Percentiles rank a stretch among this genome's conserved stretches.
Evolutionary conservation across 1,284 basidiomycete genomes (phyloP).

Genomic region (Peniophora sp.): DNA sequence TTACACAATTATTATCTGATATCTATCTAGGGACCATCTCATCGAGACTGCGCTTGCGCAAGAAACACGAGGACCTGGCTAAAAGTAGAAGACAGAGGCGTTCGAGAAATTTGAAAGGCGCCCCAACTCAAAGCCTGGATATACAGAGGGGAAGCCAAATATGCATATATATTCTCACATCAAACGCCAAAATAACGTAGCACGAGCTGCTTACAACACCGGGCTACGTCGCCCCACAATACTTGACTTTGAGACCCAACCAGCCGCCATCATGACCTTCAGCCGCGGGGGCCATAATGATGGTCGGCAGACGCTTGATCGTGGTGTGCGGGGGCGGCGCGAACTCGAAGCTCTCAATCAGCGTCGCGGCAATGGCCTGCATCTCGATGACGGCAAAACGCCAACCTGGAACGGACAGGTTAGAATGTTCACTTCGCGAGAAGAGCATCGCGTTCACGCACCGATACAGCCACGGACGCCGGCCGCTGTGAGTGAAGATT

Average conservation of each 20-base stretch:
- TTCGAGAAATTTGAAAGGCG: too few relatives aligned
- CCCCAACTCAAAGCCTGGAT: too few relatives aligned
- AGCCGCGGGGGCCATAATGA: constrained; percentile 9
- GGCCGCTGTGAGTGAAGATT: constrained; percentile 8
- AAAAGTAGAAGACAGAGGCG: too few relatives aligned
- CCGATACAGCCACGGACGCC: constrained; percentile 25
- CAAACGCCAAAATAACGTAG: too few relatives aligned
- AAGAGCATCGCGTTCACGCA: constrained; percentile 19
- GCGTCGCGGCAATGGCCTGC: constrained; percentile 15
- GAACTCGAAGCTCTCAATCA: constrained; percentile 19
- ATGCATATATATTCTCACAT: too few relatives aligned
- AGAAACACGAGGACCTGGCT: too few relatives aligned
- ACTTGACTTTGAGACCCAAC: constrained; percentile 7
- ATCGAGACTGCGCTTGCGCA: too few relatives aligned
- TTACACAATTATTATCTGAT: too few relatives aligned
- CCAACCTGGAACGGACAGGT: neutral
- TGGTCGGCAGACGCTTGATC: constrained; percentile 5
- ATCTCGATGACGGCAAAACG: constrained; percentile 18
- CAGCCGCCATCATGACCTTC: constrained; percentile 3
- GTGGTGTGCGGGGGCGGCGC: constrained; percentile 6
- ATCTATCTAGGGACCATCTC: too few relatives aligned
- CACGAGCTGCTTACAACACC: too few relatives aligned
- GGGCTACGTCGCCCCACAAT: too few relatives aligned
- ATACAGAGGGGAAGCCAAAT: too few relatives aligned
- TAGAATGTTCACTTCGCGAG: neutral